Evolutionary conservation across 805 yeast species (phyloP).

Genomic region (Lipomyces orientalis): DNA sequence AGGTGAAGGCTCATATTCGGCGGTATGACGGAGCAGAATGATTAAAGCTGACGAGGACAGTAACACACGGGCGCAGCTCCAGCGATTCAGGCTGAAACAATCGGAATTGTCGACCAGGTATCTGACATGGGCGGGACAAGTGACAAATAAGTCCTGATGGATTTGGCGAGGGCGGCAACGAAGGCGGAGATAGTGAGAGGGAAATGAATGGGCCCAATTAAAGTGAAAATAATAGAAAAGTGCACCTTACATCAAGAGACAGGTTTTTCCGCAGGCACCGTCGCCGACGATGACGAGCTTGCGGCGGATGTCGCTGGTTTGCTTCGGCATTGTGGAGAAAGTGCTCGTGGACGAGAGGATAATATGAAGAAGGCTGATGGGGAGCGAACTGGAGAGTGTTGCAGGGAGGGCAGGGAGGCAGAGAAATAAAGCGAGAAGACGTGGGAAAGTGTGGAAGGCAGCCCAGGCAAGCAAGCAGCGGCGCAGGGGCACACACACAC

Average conservation of each 20-base stretch:
- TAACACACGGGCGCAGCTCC: background rate
- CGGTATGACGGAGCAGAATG: background rate
- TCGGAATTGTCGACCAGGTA: slow-evolving; percentile 4
- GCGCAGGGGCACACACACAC: background rate
- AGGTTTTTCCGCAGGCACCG: slow-evolving; percentile 97
- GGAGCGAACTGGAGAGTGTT: background rate
- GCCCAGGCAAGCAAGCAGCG: slow-evolving; percentile 1
- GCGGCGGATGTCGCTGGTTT: slow-evolving; percentile 39
- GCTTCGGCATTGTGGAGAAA: slow-evolving; percentile 29
- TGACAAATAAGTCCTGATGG: background rate
- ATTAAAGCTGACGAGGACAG: background rate
- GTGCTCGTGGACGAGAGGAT: background rate
- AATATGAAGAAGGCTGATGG: background rate
- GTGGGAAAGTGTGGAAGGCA: background rate
- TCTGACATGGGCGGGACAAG: background rate
- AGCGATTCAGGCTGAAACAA: background rate
- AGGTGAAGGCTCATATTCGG: background rate
- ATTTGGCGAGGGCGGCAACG: background rate
- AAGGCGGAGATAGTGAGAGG: background rate
- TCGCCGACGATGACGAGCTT: slow-evolving; percentile 95
- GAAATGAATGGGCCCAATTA: background rate
- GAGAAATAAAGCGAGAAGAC: slow-evolving; percentile 11
- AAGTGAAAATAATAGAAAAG: slow-evolving; percentile 10
- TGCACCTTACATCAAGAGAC: slow-evolving; percentile 65
- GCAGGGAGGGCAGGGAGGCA: background rate